phyloP scores from a whole-genome alignment of 75 land plant genomes.

The Selaginella moellendorffii region DNA sequence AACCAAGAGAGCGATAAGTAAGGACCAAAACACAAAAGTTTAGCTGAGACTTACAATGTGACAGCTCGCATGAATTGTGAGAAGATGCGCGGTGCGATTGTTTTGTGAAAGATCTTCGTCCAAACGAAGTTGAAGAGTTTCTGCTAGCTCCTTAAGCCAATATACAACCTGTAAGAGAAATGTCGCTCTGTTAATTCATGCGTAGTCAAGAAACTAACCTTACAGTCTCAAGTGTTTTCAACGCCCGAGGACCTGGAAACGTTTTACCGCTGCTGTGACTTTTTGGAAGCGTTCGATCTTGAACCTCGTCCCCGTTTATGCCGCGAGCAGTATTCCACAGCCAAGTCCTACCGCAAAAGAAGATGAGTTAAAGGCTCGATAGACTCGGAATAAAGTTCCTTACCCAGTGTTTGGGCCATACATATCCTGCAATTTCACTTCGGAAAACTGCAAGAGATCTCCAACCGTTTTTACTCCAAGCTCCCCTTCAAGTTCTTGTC shows the following conservation, averaged over 20 bases:
- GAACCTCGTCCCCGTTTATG: slow-evolving; percentile 82
- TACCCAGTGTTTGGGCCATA: slow-evolving; percentile 97
- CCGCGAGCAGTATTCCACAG: slow-evolving; percentile 93
- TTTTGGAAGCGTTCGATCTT: slow-evolving; percentile 75
- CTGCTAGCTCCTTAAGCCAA: slow-evolving; percentile 80
- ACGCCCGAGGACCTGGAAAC: slow-evolving; percentile 76
- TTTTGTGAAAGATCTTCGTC: slow-evolving; percentile 54
- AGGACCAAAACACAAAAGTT: neutral
- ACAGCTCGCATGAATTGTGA: slow-evolving; percentile 62
- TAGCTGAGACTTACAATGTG: slow-evolving; percentile 33
- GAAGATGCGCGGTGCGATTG: slow-evolving; percentile 63
- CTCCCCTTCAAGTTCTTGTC: slow-evolving; percentile 59
- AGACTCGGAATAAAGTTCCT: neutral
- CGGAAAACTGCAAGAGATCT: slow-evolving; percentile 72
- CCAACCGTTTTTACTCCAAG: slow-evolving; percentile 67
- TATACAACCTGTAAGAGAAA: slow-evolving; percentile 53
- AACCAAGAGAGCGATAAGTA: too few relatives aligned
- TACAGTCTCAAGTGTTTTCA: slow-evolving; percentile 52
- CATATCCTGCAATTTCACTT: slow-evolving; percentile 53
- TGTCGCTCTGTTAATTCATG: too few relatives aligned
- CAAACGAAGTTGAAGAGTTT: slow-evolving; percentile 70
- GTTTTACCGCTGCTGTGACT: slow-evolving; percentile 96
- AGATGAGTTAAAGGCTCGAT: too few relatives aligned
- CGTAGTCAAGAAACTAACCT: too few relatives aligned
- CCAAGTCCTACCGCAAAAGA: slow-evolving; percentile 94